A percentile compares a stretch with the other conserved stretches of the same genome.
Conservation (phyloP, 1,284 basidiomycete species). For the Cutaneotrichosporon cyanovorans region DNA sequence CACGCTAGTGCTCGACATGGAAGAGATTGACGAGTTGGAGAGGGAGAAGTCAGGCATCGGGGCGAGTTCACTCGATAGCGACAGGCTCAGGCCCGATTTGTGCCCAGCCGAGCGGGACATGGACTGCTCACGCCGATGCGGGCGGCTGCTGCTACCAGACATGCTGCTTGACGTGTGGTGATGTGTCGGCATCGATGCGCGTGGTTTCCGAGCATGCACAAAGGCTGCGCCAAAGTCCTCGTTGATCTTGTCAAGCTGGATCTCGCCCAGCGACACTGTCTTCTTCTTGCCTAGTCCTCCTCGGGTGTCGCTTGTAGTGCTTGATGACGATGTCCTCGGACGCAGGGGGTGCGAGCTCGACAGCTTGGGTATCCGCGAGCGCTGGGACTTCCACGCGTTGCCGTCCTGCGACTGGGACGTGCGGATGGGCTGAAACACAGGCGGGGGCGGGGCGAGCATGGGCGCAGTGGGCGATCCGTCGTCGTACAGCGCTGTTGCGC, state of each 20-base stretch:
- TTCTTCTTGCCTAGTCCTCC: constrained; percentile 29
- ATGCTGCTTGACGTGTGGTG: too few species aligned
- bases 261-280: constrained; percentile 37
- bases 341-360: constrained; percentile 28
- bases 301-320: not conserved
- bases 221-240: constrained; percentile 33
- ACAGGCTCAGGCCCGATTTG: constrained; percentile 42
- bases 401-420: constrained; percentile 32
- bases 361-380: constrained; percentile 19
- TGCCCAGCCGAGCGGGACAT: constrained; percentile 44
- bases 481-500: constrained; percentile 10
- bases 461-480: constrained; percentile 7
- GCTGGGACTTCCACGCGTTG: constrained; percentile 11
- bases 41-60: constrained; percentile 30
- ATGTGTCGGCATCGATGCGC: constrained; percentile 9
- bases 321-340: constrained; percentile 20
- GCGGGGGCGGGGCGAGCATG: constrained; percentile 9
- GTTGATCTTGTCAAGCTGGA: constrained; percentile 27
- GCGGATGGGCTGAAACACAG: constrained; percentile 31
- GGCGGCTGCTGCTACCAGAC: constrained; percentile 3
- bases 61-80: constrained; percentile 22
- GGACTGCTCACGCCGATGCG: constrained; percentile 12
- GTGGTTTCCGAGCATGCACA: constrained; percentile 11
- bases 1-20: constrained; percentile 21
- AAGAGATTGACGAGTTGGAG: constrained; percentile 41